These are phyloP conservation scores for Calocera cornea DNA, from an alignment of 768 basidiomycete genomes.

Conservation along the genomic window DNA sequence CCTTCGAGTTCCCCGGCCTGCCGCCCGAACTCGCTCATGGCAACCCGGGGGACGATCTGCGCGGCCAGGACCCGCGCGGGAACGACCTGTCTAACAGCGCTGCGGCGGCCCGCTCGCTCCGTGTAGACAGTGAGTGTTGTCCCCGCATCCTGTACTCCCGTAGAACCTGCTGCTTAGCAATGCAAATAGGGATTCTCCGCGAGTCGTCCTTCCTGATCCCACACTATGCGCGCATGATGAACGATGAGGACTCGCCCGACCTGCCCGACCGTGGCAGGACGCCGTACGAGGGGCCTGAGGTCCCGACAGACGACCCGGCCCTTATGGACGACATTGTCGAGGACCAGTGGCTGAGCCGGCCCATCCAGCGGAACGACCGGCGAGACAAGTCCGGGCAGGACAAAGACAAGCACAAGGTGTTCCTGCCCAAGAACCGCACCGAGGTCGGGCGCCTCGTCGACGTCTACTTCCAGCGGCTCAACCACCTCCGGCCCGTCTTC, in stretches of 20 bases:
- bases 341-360: slow-evolving; percentile 13
- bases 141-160: not conserved
- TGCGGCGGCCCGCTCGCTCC: slow-evolving; percentile 6
- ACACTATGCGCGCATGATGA: not conserved
- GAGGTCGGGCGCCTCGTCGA: slow-evolving; percentile 34
- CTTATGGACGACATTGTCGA: slow-evolving; percentile 37
- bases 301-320: slow-evolving; percentile 17
- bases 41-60: slow-evolving; percentile 31
- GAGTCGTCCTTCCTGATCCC: not conserved
- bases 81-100: slow-evolving; percentile 57
- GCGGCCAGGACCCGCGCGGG: slow-evolving; percentile 64
- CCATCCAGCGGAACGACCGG: not conserved
- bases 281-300: slow-evolving; percentile 62
- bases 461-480: slow-evolving; percentile 64
- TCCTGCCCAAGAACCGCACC: not conserved
- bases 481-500: slow-evolving; percentile 67
- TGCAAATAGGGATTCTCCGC: slow-evolving; percentile 1
- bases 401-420: not conserved
- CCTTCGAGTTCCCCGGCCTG: slow-evolving; percentile 15
- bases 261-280: slow-evolving; percentile 5
- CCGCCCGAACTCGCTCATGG: slow-evolving; percentile 11
- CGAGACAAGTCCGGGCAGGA: not conserved
- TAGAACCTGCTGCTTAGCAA: not conserved
- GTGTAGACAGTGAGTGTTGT: slow-evolving; percentile 3
- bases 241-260: slow-evolving; percentile 6